A percentile compares a stretch with the other conserved stretches of the same genome.
phyloP scores from a whole-genome alignment of 768 basidiomycete species.

The Kwoniella heveanensis region DNA sequence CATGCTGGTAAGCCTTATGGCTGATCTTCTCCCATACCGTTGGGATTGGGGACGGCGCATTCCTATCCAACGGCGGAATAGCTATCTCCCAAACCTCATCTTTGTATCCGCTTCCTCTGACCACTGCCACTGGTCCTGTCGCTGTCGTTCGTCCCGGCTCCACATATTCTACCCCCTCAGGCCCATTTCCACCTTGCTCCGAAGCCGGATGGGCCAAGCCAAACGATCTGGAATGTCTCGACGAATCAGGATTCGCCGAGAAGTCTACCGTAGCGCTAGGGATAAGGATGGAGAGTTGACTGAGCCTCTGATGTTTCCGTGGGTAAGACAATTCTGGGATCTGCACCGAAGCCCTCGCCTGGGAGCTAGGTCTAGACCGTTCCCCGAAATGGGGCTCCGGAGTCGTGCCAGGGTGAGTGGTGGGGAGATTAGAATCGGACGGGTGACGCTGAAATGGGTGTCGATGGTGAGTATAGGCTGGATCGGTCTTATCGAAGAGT shows the following conservation, averaged over 20 bases:
- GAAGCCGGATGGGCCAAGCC: neutral
- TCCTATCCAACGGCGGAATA: neutral
- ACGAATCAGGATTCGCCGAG: neutral
- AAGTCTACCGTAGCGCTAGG: neutral
- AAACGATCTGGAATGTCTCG: neutral
- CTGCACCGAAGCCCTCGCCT: neutral
- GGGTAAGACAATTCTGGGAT: neutral
- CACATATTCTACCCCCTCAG: too few relatives aligned
- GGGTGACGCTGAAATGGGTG: neutral
- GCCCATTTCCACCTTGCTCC: neutral
- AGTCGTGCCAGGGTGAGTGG: neutral
- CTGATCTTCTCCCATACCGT: neutral
- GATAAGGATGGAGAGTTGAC: neutral
- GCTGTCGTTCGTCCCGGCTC: too few relatives aligned
- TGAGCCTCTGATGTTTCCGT: neutral
- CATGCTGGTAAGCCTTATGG: neutral
- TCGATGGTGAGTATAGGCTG: neutral
- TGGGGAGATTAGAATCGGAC: neutral
- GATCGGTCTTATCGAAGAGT: neutral
- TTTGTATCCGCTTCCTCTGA: neutral
- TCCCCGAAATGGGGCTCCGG: too few relatives aligned
- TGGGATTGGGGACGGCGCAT: neutral
- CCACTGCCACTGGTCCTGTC: neutral
- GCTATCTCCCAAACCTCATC: neutral
- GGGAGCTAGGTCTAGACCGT: too few relatives aligned